Base-by-base conservation (phyloP, 2,329 filamentous ascomycete genomes). In the Colletotrichum filicis region DNA sequence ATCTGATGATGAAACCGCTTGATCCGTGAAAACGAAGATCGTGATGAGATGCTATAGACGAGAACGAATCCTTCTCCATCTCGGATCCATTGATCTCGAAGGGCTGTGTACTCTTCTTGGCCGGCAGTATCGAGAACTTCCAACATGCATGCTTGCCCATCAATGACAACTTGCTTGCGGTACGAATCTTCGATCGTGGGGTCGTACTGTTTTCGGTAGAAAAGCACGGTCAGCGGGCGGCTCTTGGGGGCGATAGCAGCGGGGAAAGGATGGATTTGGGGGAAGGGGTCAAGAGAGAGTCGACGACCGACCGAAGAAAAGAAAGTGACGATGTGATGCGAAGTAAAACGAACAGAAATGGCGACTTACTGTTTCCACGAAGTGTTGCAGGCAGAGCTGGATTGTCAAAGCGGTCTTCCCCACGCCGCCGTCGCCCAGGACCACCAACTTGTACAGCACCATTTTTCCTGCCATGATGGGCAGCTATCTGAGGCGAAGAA, bases 31-130 rank as follows among this genome's bases (percentile, higher is more conserved):
- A 98, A 98, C 24, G 96, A 98, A 42, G 95, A 95, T 79, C 97
- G 93, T 65, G 96, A 98, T 16, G 97, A 98, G 84, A 99, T 98
- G 87, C 95, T 98, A 88, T 99, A 98, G 76, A 99, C 97, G 74
- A 99, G 89, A 35, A 99, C 94, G 81, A 98, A 98, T 24, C 97
- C 97, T 83, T 99, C 97, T 77, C 97, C 96, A 81, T 98, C 96
- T 78, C 97, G 92, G 82, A 98, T 98, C 96, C 96, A 98, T 86
- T 98, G 97, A 83, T 98, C 97, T 80, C 97, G 91, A 79, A 98
- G 87, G 59, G 97, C 97, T 75, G 96, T 98, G 85, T 98, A 99
- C 86, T 99, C 97, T 86, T 99, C 97, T 83, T 99, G 97, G 71
- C 97, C 97, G 65, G 97, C 97, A 67, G 97, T 99, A 85, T 99